A percentile compares a stretch with the other conserved stretches of the same genome.
Conservation (phyloP, 345 rosid genomes). For the Gossypium arboreum region DNA sequence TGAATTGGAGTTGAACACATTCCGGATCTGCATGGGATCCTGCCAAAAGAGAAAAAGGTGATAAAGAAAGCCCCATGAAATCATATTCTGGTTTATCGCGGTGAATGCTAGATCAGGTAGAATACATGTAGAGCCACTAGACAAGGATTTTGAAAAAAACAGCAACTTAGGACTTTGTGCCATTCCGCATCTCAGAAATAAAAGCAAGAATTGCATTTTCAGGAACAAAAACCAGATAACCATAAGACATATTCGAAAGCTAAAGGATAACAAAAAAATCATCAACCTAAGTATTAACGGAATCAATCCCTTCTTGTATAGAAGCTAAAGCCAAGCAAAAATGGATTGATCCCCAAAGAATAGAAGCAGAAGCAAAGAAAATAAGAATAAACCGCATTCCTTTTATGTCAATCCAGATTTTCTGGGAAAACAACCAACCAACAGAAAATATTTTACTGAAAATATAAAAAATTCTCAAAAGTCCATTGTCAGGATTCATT, state of each 20-base stretch:
- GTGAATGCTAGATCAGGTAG: background rate
- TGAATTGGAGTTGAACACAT: constrained; percentile 86
- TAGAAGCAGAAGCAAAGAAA: background rate
- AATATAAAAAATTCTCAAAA: background rate
- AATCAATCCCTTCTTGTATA: background rate
- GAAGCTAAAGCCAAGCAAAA: background rate
- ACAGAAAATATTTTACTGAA: background rate
- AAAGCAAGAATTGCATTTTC: background rate
- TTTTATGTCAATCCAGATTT: background rate
- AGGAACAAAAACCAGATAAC: background rate
- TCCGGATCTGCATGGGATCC: constrained; percentile 90
- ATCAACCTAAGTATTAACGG: background rate
- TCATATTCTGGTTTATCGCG: background rate
- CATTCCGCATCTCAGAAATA: background rate
- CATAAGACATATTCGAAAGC: background rate
- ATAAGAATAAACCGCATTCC: background rate
- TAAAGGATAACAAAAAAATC: background rate
- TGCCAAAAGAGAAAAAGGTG: constrained; percentile 21
- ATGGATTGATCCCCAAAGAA: background rate
- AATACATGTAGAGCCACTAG: background rate
- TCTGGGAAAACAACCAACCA: background rate
- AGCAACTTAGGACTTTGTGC: background rate
- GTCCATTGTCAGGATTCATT: background rate
- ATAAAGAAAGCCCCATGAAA: background rate
- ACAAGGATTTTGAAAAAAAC: background rate